Conservation (phyloP, 176 grass and related monocot genomes). For the Avena sativa region DNA sequence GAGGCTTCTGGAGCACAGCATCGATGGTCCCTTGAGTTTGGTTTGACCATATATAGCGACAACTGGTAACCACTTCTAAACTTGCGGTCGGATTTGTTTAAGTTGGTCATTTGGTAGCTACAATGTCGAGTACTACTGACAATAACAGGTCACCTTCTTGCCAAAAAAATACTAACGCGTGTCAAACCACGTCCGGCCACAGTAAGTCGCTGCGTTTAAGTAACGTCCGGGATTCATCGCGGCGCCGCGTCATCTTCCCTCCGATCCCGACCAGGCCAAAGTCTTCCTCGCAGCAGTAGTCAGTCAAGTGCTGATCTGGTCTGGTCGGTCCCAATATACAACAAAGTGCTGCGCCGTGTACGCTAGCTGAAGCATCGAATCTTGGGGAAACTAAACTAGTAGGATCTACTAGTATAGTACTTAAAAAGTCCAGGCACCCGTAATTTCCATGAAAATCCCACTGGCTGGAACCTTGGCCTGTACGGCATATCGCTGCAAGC, state of each 20-base stretch:
- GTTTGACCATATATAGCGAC: background rate
- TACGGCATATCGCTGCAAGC: background rate
- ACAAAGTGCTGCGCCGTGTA: background rate
- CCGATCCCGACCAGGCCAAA: background rate
- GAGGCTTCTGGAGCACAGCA: no score
- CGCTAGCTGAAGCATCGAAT: slow-evolving; percentile 2
- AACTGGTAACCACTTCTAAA: slow-evolving; percentile 1
- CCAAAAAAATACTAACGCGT: background rate
- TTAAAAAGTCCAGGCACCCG: background rate
- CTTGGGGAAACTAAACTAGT: background rate
- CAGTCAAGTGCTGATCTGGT: background rate
- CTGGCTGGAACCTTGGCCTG: background rate
- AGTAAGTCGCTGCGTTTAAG: background rate
- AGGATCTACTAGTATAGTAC: no score
- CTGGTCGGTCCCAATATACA: background rate
- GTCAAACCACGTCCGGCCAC: background rate
- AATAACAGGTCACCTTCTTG: background rate
- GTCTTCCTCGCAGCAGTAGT: background rate
- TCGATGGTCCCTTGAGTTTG: background rate
- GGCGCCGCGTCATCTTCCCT: no score
- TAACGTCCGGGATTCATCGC: background rate
- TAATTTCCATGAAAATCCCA: slow-evolving; percentile 12
- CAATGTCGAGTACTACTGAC: background rate
- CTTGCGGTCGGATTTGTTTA: background rate
- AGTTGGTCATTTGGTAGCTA: slow-evolving; percentile 19